phyloP scores from a whole-genome alignment of 1,139 yeast genomes.

The Geotrichum carabidarum region DNA sequence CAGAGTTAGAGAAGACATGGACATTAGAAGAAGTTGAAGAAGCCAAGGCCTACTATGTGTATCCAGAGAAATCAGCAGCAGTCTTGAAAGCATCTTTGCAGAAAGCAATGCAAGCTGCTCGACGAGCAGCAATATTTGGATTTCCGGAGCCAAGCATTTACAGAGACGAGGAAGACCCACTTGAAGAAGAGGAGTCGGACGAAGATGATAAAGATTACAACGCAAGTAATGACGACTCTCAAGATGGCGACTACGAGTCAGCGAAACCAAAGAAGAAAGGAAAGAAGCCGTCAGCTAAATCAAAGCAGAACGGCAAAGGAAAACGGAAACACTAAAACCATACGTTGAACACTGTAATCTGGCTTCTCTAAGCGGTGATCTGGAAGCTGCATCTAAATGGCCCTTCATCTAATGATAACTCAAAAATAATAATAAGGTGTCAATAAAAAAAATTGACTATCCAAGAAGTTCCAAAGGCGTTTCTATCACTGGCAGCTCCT shows the following conservation, averaged over 20 bases:
- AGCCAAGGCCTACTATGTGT: constrained; percentile 31
- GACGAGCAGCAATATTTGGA: constrained; percentile 25
- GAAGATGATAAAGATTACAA: neutral
- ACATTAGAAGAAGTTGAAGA: constrained; percentile 13
- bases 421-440: neutral
- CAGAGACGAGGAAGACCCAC: constrained; percentile 20
- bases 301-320: neutral
- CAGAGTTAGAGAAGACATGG: neutral
- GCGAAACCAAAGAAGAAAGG: neutral
- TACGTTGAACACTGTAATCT: too few relatives aligned
- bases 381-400: too few relatives aligned
- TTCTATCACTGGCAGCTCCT: neutral
- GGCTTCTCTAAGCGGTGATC: too few relatives aligned
- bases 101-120: constrained; percentile 35
- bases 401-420: too few relatives aligned
- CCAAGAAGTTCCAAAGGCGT: neutral
- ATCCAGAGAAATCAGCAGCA: constrained; percentile 31
- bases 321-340: neutral
- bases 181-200: constrained; percentile 4
- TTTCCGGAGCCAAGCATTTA: constrained; percentile 25
- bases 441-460: neutral
- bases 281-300: neutral
- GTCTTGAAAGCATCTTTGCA: constrained; percentile 37
- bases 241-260: neutral
- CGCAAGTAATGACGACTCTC: neutral